These are phyloP conservation scores for Salix purpurea DNA, from an alignment of 345 rosid species.

Conservation along the genomic window DNA sequence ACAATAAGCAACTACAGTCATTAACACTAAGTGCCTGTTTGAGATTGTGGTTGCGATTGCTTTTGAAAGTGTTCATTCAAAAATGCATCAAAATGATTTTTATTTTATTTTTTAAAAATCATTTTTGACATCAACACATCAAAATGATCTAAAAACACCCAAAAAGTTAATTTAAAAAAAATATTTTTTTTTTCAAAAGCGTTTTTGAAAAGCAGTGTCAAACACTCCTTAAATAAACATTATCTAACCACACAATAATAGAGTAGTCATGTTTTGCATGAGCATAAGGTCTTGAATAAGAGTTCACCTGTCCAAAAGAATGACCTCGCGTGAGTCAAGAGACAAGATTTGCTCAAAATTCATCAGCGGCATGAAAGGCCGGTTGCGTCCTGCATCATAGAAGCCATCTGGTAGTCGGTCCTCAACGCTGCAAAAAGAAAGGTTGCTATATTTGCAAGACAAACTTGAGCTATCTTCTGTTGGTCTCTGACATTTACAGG, in stretches of 20 bases:
- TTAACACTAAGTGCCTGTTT: neutral
- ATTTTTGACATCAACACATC: too few relatives aligned
- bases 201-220: too few relatives aligned
- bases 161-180: too few relatives aligned
- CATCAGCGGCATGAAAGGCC: constrained; percentile 68
- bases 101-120: too few relatives aligned
- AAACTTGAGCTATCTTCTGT: constrained; percentile 37
- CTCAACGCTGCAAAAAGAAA: constrained; percentile 69
- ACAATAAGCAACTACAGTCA: neutral
- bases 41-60: too few relatives aligned
- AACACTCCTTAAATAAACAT: neutral
- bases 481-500: constrained; percentile 65
- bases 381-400: constrained; percentile 96
- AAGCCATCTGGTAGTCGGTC: constrained; percentile 85
- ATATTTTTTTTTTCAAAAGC: too few relatives aligned
- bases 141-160: too few relatives aligned
- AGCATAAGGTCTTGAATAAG: neutral
- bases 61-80: too few relatives aligned
- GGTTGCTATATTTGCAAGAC: constrained; percentile 59
- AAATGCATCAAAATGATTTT: too few relatives aligned
- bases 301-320: constrained; percentile 85
- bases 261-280: neutral
- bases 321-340: constrained; percentile 89
- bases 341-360: constrained; percentile 56
- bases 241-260: neutral